phyloP scores from a whole-genome alignment of 306 rosid genomes.

The Hippophae rhamnoides region DNA sequence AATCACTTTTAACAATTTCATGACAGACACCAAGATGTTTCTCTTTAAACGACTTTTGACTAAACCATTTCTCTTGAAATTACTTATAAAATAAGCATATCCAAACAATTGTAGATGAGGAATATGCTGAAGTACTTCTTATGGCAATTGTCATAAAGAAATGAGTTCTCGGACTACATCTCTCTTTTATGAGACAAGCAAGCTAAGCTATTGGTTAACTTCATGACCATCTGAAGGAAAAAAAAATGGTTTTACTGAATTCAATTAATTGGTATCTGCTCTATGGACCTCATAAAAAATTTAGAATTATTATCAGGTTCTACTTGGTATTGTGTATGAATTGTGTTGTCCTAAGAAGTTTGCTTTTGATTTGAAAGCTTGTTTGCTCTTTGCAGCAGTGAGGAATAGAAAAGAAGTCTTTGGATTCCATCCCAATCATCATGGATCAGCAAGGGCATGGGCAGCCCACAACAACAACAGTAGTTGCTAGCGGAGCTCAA shows the following conservation, averaged over 20 bases:
- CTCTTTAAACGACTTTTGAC: too few species aligned
- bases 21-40: too few species aligned
- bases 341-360: neutral
- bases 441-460: constrained; percentile 51
- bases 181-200: neutral
- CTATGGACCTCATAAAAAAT: neutral
- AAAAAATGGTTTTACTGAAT: neutral
- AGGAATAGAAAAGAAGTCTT: neutral
- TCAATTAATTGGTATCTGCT: neutral
- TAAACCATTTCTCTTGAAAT: too few species aligned
- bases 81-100: too few species aligned
- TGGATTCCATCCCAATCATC: neutral
- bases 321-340: neutral
- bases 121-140: too few species aligned
- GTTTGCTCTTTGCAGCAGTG: neutral
- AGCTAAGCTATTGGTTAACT: neutral
- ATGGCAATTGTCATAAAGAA: too few species aligned
- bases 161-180: too few species aligned
- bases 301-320: neutral
- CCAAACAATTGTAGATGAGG: too few species aligned
- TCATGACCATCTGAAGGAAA: neutral
- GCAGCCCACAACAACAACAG: constrained; percentile 14
- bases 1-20: too few species aligned
- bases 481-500: constrained; percentile 18
- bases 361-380: neutral